Evolutionary conservation across 2,329 filamentous ascomycete species (phyloP).

Genomic region (Alternaria ventricosa): DNA sequence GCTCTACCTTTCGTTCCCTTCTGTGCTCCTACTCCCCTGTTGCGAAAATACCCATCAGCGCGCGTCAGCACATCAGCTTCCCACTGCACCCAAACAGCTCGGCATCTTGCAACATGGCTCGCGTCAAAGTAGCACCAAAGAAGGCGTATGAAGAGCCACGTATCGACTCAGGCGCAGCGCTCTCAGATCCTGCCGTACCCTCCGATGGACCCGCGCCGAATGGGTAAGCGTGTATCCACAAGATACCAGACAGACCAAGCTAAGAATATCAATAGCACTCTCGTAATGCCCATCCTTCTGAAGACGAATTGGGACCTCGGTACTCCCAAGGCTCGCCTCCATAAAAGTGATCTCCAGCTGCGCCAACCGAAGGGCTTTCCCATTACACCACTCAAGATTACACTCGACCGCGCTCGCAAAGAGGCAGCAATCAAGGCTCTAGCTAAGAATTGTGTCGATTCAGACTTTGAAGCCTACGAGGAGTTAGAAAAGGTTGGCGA

Average conservation of each 20-base stretch:
- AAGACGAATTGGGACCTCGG: not conserved
- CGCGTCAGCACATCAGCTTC: not conserved
- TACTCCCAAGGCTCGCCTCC: not conserved
- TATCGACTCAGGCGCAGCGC: constrained; percentile 6
- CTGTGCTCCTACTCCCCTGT: not conserved
- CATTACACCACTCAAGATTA: constrained; percentile 4
- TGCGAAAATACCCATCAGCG: not conserved
- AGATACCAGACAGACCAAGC: not conserved
- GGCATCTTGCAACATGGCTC: not conserved
- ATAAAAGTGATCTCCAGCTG: constrained; percentile 1
- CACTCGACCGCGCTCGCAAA: constrained; percentile 1
- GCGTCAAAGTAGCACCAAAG: not conserved
- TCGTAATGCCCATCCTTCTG: not conserved
- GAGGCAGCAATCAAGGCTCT: constrained; percentile 1
- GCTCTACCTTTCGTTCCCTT: not conserved
- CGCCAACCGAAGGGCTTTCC: constrained; percentile 12
- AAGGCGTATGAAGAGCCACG: not conserved
- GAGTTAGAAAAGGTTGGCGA: not conserved
- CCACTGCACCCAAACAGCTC: not conserved
- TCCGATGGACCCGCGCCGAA: not conserved
- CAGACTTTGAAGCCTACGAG: constrained; percentile 3
- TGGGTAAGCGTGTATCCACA: not conserved
- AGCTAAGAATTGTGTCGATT: not conserved
- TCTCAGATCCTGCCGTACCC: constrained; percentile 2
- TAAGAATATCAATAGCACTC: constrained; percentile 1